These are phyloP conservation scores for Ceratocystis colombiana DNA, from an alignment of 2,329 filamentous ascomycete genomes.

Conservation along the genomic window DNA sequence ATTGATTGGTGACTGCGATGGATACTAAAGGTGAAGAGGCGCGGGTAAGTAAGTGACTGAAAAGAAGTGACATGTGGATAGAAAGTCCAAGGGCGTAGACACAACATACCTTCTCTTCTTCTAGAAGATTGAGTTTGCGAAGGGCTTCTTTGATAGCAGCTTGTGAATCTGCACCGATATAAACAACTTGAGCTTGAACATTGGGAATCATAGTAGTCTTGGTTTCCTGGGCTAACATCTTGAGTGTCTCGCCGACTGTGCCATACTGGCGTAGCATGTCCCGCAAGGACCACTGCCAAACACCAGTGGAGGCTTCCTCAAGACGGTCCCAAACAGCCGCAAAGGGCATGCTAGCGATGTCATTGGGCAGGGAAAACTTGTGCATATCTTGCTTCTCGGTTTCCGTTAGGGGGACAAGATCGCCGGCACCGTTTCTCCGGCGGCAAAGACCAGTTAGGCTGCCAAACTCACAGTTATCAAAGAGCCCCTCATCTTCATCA, in stretches of 20 bases:
- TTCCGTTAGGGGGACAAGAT: conserved; percentile 1
- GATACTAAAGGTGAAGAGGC: neutral
- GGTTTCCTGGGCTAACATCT: neutral
- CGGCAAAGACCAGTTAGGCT: neutral
- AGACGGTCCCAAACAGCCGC: conserved; percentile 15
- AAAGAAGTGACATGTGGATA: neutral
- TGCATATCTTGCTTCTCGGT: neutral
- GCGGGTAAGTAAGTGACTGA: neutral
- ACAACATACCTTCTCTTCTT: conserved; percentile 5
- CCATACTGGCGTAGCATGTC: conserved; percentile 18
- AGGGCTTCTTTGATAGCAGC: neutral
- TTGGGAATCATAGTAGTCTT: conserved; percentile 10
- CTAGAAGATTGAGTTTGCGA: neutral
- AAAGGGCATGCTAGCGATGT: conserved; percentile 8
- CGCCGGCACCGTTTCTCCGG: neutral
- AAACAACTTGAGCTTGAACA: conserved; percentile 1
- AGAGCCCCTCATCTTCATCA: neutral
- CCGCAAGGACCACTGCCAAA: conserved; percentile 10
- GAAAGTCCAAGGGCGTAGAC: neutral
- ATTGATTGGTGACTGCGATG: conserved; percentile 1
- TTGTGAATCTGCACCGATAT: conserved; percentile 10
- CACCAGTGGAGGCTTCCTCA: neutral
- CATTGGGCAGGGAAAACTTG: neutral
- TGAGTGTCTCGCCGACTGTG: conserved; percentile 16
- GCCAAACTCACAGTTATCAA: conserved; percentile 5